phyloP scores from a whole-genome alignment of 108 stramenopile genomes.

The Conticribra weissflogii region DNA sequence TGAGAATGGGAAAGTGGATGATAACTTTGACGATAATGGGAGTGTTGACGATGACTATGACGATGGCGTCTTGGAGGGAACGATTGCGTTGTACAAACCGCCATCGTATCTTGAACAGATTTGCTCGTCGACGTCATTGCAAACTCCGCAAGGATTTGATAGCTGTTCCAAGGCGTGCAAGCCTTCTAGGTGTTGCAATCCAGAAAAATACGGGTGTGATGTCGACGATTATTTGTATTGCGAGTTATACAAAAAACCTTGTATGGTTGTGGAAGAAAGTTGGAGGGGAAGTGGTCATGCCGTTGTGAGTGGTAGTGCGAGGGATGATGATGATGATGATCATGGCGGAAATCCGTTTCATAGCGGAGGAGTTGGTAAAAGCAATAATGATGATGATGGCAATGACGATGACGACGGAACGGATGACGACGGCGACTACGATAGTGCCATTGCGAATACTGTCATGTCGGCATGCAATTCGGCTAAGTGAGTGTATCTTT shows the following conservation, averaged over 20 bases:
- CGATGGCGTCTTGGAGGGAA: background rate
- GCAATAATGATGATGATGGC: background rate
- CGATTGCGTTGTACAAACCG: background rate
- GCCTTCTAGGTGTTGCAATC: conserved; percentile 29
- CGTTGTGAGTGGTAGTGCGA: background rate
- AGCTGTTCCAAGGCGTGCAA: conserved; percentile 16
- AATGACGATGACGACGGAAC: background rate
- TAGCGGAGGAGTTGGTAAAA: too few species aligned
- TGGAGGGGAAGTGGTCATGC: conserved; percentile 49
- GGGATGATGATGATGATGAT: background rate
- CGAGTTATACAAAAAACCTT: conserved; percentile 16
- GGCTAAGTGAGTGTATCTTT: conserved; percentile 9
- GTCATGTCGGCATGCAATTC: conserved; percentile 34
- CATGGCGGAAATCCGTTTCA: too few species aligned
- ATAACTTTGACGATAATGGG: background rate
- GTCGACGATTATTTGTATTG: conserved; percentile 23
- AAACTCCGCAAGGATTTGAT: conserved; percentile 27
- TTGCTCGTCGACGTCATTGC: conserved; percentile 15
- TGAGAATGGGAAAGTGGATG: background rate
- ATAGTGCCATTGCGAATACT: conserved; percentile 16
- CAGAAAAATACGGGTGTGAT: conserved; percentile 21
- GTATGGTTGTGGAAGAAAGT: conserved; percentile 27
- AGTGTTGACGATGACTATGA: background rate
- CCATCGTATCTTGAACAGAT: conserved; percentile 5
- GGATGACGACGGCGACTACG: background rate